phyloP scores from a whole-genome alignment of 208 protist species.

The Trypanosoma avium region DNA sequence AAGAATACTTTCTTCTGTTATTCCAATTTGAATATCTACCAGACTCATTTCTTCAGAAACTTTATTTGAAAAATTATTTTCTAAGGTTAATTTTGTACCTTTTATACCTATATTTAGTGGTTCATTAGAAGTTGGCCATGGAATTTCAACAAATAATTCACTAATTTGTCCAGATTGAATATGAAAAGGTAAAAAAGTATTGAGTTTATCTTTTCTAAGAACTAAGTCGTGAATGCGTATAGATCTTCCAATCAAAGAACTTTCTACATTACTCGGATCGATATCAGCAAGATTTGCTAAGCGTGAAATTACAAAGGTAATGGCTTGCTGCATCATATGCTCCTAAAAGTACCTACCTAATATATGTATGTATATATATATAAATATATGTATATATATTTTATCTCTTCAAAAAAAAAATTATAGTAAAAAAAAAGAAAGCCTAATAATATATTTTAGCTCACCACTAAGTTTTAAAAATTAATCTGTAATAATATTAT shows the following conservation, averaged over 20 bases:
- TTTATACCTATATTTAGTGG: constrained; percentile 44
- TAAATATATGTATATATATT: no score
- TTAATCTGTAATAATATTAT: no score
- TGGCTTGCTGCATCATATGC: constrained; percentile 57
- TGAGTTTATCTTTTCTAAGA: constrained; percentile 54
- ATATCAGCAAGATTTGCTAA: constrained; percentile 78
- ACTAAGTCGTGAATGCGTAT: constrained; percentile 53
- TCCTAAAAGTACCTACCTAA: background rate
- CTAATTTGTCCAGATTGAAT: constrained; percentile 55
- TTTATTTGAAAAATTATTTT: constrained; percentile 19
- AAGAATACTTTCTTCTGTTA: constrained; percentile 56
- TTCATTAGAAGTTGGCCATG: constrained; percentile 48
- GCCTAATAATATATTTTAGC: background rate
- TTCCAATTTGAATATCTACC: constrained; percentile 49
- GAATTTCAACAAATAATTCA: constrained; percentile 59
- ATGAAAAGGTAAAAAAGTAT: constrained; percentile 50
- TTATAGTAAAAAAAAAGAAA: constrained; percentile 10
- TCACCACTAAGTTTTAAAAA: no score
- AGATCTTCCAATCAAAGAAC: constrained; percentile 47
- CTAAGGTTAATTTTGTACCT: constrained; percentile 32
- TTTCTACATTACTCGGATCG: constrained; percentile 59
- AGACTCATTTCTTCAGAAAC: constrained; percentile 29
- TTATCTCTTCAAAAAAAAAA: constrained; percentile 12
- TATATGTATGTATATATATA: no score
- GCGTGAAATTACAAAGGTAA: constrained; percentile 67